Evolutionary conservation across 2,329 filamentous ascomycete species (phyloP), one percentile per base, ranked within the genome.

Genomic region (Phialophora chinensis): DNA sequence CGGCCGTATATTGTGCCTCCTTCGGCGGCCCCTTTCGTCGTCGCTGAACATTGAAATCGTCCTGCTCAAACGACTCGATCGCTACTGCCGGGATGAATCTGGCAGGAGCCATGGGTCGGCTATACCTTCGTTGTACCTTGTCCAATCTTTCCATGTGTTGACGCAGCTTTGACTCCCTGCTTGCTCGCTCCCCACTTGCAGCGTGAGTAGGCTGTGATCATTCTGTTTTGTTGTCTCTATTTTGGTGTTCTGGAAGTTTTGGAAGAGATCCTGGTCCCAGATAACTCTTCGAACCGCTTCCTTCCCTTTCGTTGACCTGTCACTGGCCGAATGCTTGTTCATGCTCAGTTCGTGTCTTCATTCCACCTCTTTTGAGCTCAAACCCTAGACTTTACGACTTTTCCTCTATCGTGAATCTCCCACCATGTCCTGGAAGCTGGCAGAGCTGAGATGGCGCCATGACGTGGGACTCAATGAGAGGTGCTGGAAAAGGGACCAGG

Each of bases 361-460:
- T n/a, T 3, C 17, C 38, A 44, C 17, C 3, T 44, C 17, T n/a
- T 44, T 8, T 44, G 38, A 20, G 14, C 7, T 8, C 38, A 20
- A n/a, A 44, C 1, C 38, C 17, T n/a, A 1, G 5, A 8, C 38
- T n/a, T 42, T 44, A 5, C 35, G 38, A 0, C n/a, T 44, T 7
- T 25, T 2, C 23, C 38, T 44, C 14, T 3, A 17, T n/a, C 38
- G 53, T 2, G 53, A 25, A 55, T 35, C 38, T 20, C 31, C 25
- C 31, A 52, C 10, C 3, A 70, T 70, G 69, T 68, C 69, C 23
- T 70, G 69, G 69, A 70, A 70, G 56, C 38, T 70, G 27, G 69
- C 66, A 27, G 66, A 70, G 38, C 38, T 70, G 54, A 64, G 69
- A 56, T 70, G 69, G 69, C 66, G 66, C 60, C 66, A 70, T 33